Evolutionary conservation across 441 rosid genomes (phyloP), one percentile per base, ranked within the genome.

Genomic region (Daphne laureola): DNA sequence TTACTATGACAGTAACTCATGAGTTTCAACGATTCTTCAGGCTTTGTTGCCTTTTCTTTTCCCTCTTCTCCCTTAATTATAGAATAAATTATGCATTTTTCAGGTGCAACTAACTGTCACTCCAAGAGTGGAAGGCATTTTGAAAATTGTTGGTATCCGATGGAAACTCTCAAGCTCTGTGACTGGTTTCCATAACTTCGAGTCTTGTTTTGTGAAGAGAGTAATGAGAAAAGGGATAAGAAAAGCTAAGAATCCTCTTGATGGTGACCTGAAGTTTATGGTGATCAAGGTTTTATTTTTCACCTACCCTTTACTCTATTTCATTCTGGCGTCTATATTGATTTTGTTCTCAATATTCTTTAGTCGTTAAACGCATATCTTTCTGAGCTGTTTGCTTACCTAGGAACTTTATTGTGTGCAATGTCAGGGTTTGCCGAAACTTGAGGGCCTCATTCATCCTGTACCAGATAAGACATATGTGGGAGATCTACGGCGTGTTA

Each of bases 121-220:
- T 62, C 96, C 99, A 42, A 73, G 61, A 55, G 80, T 74, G 51
- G 96, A 90, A 87, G 98, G 99, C 67, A 64, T 57, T 70, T 83
- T 94, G 51, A 90, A 76, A 73, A 76, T 94, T 78, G 79, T 81
- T 17, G 98, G 99, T 51, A 81, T 94, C 54, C 82, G 85, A 64
- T 94, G 99, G 99, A 88, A 86, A 72, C 63, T 94, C 57, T 86
- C 94, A 53, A 90, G 88, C 68, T 90, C 86, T 51, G 77, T 90
- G 25, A 73, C 74, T 68, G 92, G 99, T 63, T 81, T 75, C 45
- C 77, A 75, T 62, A 77, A 79, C 63, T 94, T 94, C 59, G 83
- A 74, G 27, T 63, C 78, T 48, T 68, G 69, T 73, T 64, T 71
- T 59, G 62, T 60, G 58, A 79, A 75, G 69, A 78, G 74, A 75